phyloP scores from a whole-genome alignment of 768 basidiomycete genomes.

The Cystobasidium tubakii region DNA sequence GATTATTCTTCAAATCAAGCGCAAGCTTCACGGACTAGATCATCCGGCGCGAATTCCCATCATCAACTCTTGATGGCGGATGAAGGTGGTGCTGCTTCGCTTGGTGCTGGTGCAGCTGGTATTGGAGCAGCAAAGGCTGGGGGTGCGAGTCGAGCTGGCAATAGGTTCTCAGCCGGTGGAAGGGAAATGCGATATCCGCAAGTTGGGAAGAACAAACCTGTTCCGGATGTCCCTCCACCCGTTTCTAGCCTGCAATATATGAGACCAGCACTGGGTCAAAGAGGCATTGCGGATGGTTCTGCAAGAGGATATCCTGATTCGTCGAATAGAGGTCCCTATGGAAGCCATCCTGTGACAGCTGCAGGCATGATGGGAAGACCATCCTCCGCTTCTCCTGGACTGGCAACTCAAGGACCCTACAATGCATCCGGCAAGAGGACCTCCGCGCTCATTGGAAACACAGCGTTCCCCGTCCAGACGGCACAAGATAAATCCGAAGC shows the following conservation, averaged over 20 bases:
- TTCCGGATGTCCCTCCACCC: constrained; percentile 13
- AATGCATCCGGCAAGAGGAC: background rate
- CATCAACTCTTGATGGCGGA: constrained; percentile 3
- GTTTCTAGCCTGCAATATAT: constrained; percentile 17
- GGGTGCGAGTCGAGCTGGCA: background rate
- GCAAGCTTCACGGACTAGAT: background rate
- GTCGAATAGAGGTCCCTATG: background rate
- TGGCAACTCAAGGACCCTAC: background rate
- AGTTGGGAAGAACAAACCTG: constrained; percentile 4
- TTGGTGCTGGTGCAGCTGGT: background rate
- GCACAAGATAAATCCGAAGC: background rate
- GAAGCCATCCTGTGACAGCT: background rate
- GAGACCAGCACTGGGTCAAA: constrained; percentile 1
- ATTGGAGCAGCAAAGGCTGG: background rate
- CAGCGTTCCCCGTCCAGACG: background rate
- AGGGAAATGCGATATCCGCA: background rate
- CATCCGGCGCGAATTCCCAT: background rate
- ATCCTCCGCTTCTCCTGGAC: background rate
- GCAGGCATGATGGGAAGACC: background rate
- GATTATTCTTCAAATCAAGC: background rate
- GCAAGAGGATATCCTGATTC: background rate
- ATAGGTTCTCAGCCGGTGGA: background rate
- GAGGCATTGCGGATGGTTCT: background rate
- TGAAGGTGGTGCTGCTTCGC: background rate
- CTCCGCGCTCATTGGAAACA: background rate